Evolutionary conservation across 305 asterid genomes (phyloP).

Genomic region (Solanum hybrid): DNA sequence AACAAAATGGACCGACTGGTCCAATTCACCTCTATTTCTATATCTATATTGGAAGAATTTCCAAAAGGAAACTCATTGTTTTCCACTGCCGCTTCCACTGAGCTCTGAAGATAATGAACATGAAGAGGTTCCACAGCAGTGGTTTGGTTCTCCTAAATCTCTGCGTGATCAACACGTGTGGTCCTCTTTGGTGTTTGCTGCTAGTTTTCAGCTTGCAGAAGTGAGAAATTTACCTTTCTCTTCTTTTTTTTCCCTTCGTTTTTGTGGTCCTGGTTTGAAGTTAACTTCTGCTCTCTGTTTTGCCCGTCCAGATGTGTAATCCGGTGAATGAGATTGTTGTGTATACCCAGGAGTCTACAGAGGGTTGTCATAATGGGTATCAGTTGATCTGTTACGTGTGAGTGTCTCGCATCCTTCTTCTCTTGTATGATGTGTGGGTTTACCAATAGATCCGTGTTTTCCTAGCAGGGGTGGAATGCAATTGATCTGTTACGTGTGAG

Average conservation of each 20-base stretch:
- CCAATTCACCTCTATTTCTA: neutral
- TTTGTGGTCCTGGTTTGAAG: neutral
- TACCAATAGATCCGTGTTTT: neutral
- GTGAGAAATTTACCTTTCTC: neutral
- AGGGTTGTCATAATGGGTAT: neutral
- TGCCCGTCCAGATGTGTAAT: neutral
- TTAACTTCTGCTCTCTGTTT: neutral
- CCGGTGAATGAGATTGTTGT: neutral
- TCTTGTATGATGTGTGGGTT: neutral
- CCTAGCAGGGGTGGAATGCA: neutral
- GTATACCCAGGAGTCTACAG: neutral
- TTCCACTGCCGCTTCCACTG: neutral
- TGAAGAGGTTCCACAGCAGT: neutral
- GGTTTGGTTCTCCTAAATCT: neutral
- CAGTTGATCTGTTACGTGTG: neutral
- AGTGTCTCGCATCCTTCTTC: neutral
- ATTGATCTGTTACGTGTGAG: too few relatives aligned
- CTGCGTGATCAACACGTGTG: neutral
- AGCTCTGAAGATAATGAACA: neutral
- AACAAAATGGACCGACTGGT: neutral
- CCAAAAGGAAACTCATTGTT: neutral
- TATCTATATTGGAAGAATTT: neutral
- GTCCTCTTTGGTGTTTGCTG: neutral
- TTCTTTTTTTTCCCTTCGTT: neutral
- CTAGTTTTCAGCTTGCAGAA: neutral